Base-by-base conservation (phyloP, 257 asterid species). In the Coffea canephora region DNA sequence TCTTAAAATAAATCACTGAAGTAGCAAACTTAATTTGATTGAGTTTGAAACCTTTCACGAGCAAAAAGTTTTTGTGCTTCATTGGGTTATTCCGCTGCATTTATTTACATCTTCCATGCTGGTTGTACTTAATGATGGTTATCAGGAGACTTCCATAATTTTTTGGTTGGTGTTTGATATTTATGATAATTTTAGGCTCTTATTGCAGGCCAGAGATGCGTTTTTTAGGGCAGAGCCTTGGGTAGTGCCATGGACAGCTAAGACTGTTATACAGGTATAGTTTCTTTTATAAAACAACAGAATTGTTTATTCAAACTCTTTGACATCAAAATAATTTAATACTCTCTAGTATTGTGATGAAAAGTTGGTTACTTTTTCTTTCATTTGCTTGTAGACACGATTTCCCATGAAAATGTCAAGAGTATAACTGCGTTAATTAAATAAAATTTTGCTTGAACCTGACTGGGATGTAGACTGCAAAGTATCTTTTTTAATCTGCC, bases 171-270 rank as follows among this genome's bases (percentile, higher is more conserved):
- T 36, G 50, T 19, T 34, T 36, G 69, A 65, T 25, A 15, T 19
- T 59, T 75, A 21, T 19, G 41, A 39, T 57, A 41, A 57, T 69
- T 19, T 8, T 10, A 69, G 70, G 67, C 57, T 8, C 57, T 23
- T 45, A 79, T 79, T 78, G 23, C 90, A 91, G 97, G 87, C 78
- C 73, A 81, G 77, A 25, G 88, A 78, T 87, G 87, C 84, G 76
- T 80, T 89, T 68, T 81, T 82, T 82, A 81, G 72, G 9, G 93
- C 91, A 46, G 88, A 88, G 79, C 98, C 91, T 3, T 94, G 97
- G 98, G 82, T 77, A 69, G 97, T 92, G 73, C 95, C 95, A 31
- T 92, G 97, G 96, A 88, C 89, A 70, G 95, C 93, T 36, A 92
- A 88, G 87, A 94, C 95, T 52, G 88, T 94, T 80, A 81, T 90